These are phyloP conservation scores for Fistulina hepatica DNA, from an alignment of 1,284 basidiomycete species.

Conservation along the genomic window DNA sequence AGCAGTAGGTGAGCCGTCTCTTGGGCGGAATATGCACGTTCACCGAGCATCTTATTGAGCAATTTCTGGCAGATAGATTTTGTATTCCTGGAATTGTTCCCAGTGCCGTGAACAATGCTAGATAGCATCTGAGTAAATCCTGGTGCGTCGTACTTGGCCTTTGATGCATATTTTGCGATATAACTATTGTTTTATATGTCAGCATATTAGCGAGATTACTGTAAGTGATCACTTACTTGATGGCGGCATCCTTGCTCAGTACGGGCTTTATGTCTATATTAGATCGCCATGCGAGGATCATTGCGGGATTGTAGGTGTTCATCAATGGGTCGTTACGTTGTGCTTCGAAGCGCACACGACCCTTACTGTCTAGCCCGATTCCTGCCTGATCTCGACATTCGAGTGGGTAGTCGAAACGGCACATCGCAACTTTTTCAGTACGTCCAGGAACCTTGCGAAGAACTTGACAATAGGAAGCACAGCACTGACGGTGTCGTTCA, in stretches of 20 bases:
- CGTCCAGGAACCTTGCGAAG: slow-evolving; percentile 10
- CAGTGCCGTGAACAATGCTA: slow-evolving; percentile 3
- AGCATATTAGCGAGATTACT: not conserved
- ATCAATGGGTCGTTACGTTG: slow-evolving; percentile 13
- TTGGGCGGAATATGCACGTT: slow-evolving; percentile 15
- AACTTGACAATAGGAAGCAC: slow-evolving; percentile 15
- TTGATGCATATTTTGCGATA: slow-evolving; percentile 14
- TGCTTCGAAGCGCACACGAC: slow-evolving; percentile 12
- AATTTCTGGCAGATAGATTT: slow-evolving; percentile 14
- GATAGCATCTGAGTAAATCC: slow-evolving; percentile 9
- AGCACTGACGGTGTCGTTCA: slow-evolving; percentile 14
- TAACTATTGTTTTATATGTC: slow-evolving; percentile 5
- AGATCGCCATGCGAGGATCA: slow-evolving; percentile 15
- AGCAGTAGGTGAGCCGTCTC: slow-evolving; percentile 15
- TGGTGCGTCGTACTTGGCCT: slow-evolving; percentile 13
- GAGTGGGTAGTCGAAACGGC: slow-evolving; percentile 14
- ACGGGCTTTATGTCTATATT: slow-evolving; percentile 18
- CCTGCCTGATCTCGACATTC: slow-evolving; percentile 4
- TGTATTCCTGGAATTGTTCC: not conserved
- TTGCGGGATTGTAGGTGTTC: slow-evolving; percentile 13
- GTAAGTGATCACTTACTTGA: slow-evolving; percentile 9
- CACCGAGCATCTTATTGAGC: slow-evolving; percentile 16
- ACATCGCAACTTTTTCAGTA: slow-evolving; percentile 4
- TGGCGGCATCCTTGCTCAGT: slow-evolving; percentile 14
- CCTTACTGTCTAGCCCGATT: slow-evolving; percentile 11